Conservation (phyloP, 129 eudicot genomes). For the Arctium lappa region DNA sequence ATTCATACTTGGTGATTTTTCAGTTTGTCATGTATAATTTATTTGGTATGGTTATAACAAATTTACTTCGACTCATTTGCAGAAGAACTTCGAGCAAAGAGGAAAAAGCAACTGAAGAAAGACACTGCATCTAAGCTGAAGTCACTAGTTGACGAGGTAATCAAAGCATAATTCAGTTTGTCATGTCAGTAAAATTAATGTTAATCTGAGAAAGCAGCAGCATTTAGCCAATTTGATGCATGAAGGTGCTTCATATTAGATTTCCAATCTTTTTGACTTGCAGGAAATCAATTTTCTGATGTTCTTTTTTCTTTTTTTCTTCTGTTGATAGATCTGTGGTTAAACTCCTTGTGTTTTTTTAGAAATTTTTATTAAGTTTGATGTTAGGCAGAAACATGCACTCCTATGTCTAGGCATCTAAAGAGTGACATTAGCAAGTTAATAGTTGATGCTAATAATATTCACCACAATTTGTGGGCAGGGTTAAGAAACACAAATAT, state of each 20-base stretch:
- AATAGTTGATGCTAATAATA: neutral
- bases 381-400: neutral
- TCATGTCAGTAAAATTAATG: neutral
- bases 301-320: neutral
- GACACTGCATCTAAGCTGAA: slow-evolving; percentile 88
- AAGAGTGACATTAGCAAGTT: slow-evolving; percentile 3
- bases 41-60: slow-evolving; percentile 1
- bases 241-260: neutral
- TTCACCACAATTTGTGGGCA: neutral
- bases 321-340: neutral
- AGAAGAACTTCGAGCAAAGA: slow-evolving; percentile 87
- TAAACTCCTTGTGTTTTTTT: neutral
- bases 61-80: slow-evolving; percentile 26
- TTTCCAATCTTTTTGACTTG: neutral
- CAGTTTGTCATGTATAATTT: neutral
- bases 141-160: slow-evolving; percentile 93
- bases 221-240: slow-evolving; percentile 13
- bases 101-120: slow-evolving; percentile 95
- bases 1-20: neutral
- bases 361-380: neutral
- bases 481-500: neutral
- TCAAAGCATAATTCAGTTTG: neutral
- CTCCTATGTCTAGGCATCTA: neutral
- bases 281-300: neutral
- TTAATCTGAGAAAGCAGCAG: slow-evolving; percentile 16